Percentiles rank a stretch among this genome's conserved stretches.
Evolutionary conservation across 2,329 filamentous ascomycete genomes (phyloP).

Genomic region (Aureobasidium sp.): DNA sequence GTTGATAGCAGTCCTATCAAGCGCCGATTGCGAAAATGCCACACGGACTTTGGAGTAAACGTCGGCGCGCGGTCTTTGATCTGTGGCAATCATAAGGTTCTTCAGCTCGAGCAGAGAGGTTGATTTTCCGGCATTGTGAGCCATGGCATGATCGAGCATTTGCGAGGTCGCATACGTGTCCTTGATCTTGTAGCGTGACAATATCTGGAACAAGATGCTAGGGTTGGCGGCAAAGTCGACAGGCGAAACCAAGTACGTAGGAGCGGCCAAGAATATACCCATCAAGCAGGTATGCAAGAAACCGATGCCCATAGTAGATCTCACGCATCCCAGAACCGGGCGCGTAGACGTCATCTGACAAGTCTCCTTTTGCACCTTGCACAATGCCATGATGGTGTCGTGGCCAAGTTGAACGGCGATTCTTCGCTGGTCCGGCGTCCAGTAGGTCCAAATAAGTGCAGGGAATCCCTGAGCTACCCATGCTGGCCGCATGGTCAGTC

Average conservation of each 20-base stretch:
- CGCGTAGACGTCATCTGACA: conserved; percentile 99
- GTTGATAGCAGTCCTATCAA: conserved; percentile 95
- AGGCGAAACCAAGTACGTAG: conserved; percentile 91
- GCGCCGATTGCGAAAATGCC: conserved; percentile 77
- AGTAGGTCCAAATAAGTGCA: conserved; percentile 95
- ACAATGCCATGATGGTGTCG: conserved; percentile 92
- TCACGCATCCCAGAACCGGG: conserved; percentile 87
- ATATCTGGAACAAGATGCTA: conserved; percentile 78
- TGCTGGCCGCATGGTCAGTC: conserved; percentile 76
- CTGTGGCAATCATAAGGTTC: conserved; percentile 97
- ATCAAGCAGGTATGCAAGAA: conserved; percentile 95
- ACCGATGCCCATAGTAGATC: conserved; percentile 90
- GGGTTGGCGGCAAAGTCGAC: conserved; percentile 97
- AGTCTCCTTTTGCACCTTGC: conserved; percentile 98
- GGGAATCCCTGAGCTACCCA: conserved; percentile 84
- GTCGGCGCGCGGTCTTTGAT: conserved; percentile 76
- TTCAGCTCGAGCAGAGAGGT: conserved; percentile 94
- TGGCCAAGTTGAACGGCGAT: conserved; percentile 92
- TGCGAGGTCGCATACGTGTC: conserved; percentile 98
- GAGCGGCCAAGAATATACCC: conserved; percentile 84
- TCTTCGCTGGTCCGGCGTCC: conserved; percentile 92
- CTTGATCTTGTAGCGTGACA: conserved; percentile 98
- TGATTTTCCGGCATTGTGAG: conserved; percentile 73
- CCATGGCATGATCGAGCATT: conserved; percentile 97
- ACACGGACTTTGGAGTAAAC: conserved; percentile 91